These are phyloP conservation scores for Pseudogymnoascus sp. DNA, from an alignment of 2,329 filamentous ascomycete species.

Conservation along the genomic window DNA sequence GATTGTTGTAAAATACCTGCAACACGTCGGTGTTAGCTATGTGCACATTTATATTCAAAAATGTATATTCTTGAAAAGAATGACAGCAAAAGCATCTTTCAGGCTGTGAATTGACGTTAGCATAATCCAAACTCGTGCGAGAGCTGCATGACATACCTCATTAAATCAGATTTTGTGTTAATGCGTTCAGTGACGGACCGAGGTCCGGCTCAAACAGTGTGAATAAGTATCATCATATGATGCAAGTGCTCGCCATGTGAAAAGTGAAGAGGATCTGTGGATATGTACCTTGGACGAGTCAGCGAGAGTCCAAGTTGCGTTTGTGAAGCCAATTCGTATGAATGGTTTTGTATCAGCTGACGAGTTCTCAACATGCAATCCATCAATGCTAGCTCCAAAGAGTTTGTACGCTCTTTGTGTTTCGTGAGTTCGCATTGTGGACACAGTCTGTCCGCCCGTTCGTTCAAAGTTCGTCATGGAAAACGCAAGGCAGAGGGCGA, in stretches of 20 bases:
- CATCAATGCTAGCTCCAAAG: constrained; percentile 28
- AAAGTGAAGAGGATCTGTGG: constrained; percentile 11
- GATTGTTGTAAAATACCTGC: constrained; percentile 14
- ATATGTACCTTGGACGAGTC: constrained; percentile 9
- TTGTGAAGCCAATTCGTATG: constrained; percentile 8
- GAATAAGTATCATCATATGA: constrained; percentile 35
- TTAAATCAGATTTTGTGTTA: constrained; percentile 37
- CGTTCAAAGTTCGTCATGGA: constrained; percentile 38
- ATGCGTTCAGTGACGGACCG: constrained; percentile 29
- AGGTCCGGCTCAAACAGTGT: constrained; percentile 34
- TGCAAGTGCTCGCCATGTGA: constrained; percentile 18
- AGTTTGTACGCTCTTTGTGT: constrained; percentile 33
- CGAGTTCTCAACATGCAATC: constrained; percentile 37
- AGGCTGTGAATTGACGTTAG: constrained; percentile 22
- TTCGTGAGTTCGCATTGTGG: constrained; percentile 25
- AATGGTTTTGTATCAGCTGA: constrained; percentile 32
- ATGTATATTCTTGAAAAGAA: constrained; percentile 11
- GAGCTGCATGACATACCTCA: constrained; percentile 29
- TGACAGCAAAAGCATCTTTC: constrained; percentile 26
- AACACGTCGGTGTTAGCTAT: constrained; percentile 19
- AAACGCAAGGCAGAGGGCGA: constrained; percentile 11
- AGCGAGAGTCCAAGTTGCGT: constrained; percentile 7
- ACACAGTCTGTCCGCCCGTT: constrained; percentile 38
- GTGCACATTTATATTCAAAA: constrained; percentile 6
- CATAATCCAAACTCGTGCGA: background rate